Conservation (phyloP, 371 early-diverging fungal species). For the Chytridium lagenaria region DNA sequence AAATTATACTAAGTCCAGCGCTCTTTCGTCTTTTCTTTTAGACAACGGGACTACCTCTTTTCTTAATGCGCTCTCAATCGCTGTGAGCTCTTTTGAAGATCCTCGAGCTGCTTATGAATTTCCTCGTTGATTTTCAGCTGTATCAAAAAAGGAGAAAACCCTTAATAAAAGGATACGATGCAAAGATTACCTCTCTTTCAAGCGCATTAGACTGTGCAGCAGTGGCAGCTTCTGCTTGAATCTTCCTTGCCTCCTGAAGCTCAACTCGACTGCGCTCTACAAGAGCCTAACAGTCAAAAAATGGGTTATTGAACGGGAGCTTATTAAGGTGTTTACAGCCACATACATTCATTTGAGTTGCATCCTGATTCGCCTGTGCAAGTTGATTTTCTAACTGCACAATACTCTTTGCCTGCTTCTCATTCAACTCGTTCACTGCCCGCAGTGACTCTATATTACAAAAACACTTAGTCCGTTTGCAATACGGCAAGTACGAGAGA, state of each 20-base stretch:
- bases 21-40: no score
- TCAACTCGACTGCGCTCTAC: slow-evolving; percentile 51
- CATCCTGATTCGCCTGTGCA: slow-evolving; percentile 47
- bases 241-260: slow-evolving; percentile 41
- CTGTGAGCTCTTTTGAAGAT: slow-evolving; percentile 49
- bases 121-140: slow-evolving; percentile 49
- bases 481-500: neutral
- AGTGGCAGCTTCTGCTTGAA: slow-evolving; percentile 53
- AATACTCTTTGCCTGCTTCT: slow-evolving; percentile 71
- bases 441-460: slow-evolving; percentile 55
- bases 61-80: slow-evolving; percentile 49
- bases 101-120: slow-evolving; percentile 62
- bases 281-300: slow-evolving; percentile 29
- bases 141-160: neutral
- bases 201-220: slow-evolving; percentile 62
- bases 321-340: slow-evolving; percentile 46
- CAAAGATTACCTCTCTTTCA: slow-evolving; percentile 57
- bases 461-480: neutral
- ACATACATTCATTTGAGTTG: slow-evolving; percentile 55
- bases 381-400: slow-evolving; percentile 64
- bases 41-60: slow-evolving; percentile 58
- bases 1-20: neutral
- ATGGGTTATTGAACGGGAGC: neutral
- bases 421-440: slow-evolving; percentile 51
- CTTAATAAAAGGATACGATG: neutral